These are phyloP conservation scores for Boletus reticuloceps DNA, from an alignment of 768 basidiomycete genomes.

Conservation along the genomic window DNA sequence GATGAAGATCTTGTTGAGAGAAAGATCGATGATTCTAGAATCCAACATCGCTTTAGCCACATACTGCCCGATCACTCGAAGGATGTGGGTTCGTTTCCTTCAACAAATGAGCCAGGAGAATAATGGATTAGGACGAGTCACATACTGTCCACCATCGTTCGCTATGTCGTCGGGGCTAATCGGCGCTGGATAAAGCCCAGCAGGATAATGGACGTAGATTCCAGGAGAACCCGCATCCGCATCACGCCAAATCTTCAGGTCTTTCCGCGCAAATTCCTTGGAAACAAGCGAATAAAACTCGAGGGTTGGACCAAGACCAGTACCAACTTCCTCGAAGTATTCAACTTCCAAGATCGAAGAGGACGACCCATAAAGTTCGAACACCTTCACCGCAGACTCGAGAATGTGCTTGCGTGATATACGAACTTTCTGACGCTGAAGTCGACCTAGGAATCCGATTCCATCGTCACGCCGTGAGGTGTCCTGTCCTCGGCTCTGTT, in stretches of 20 bases:
- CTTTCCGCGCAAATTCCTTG: slow-evolving; percentile 87
- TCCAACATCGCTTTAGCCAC: slow-evolving; percentile 96
- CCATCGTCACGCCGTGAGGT: slow-evolving; percentile 84
- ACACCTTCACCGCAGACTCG: slow-evolving; percentile 94
- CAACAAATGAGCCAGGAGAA: background rate
- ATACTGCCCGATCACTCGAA: slow-evolving; percentile 92
- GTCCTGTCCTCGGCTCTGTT: slow-evolving; percentile 77
- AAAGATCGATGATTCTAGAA: slow-evolving; percentile 94
- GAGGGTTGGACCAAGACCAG: slow-evolving; percentile 93
- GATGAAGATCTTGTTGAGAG: slow-evolving; percentile 94
- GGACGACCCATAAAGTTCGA: slow-evolving; percentile 94
- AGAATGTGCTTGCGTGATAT: slow-evolving; percentile 93
- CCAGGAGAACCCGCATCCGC: slow-evolving; percentile 62
- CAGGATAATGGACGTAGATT: slow-evolving; percentile 78
- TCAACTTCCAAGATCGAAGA: slow-evolving; percentile 95
- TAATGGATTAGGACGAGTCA: slow-evolving; percentile 5
- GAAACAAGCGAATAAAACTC: slow-evolving; percentile 99
- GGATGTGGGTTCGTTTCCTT: slow-evolving; percentile 83
- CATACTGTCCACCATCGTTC: slow-evolving; percentile 75
- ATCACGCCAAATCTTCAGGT: slow-evolving; percentile 90
- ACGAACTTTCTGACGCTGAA: slow-evolving; percentile 94
- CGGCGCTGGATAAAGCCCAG: slow-evolving; percentile 87
- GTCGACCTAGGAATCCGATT: slow-evolving; percentile 86
- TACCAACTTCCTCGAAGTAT: slow-evolving; percentile 98
- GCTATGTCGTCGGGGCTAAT: slow-evolving; percentile 64